Conservation (phyloP, 2,329 filamentous ascomycete genomes). For the Pseudogymnoascus sp. region DNA sequence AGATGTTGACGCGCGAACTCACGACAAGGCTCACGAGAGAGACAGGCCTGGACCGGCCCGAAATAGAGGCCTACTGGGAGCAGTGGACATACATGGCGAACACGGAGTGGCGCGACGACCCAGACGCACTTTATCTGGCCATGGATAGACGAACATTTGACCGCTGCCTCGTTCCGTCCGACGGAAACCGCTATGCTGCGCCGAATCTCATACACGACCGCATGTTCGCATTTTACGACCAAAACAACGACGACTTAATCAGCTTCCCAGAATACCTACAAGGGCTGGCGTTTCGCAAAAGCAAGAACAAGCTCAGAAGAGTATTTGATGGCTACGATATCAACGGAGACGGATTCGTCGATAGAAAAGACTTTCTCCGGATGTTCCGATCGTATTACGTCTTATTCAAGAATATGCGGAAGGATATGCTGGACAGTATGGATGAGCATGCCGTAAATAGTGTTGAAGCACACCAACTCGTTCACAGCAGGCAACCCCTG, state of each 20-base stretch:
- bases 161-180: slow-evolving; percentile 79
- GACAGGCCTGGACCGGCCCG: slow-evolving; percentile 74
- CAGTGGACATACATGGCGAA: slow-evolving; percentile 94
- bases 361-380: slow-evolving; percentile 78
- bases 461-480: slow-evolving; percentile 67
- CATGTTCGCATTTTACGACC: slow-evolving; percentile 95
- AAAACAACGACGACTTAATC: slow-evolving; percentile 80
- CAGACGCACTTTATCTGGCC: slow-evolving; percentile 67
- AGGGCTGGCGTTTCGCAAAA: slow-evolving; percentile 65
- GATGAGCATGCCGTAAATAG: slow-evolving; percentile 73
- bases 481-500: slow-evolving; percentile 67
- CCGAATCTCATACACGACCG: slow-evolving; percentile 92
- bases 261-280: slow-evolving; percentile 87
- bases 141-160: slow-evolving; percentile 94
- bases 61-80: slow-evolving; percentile 90
- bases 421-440: slow-evolving; percentile 70
- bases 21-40: slow-evolving; percentile 63
- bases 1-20: slow-evolving; percentile 58
- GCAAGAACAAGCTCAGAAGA: slow-evolving; percentile 61
- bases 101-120: slow-evolving; percentile 74
- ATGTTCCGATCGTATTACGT: slow-evolving; percentile 92
- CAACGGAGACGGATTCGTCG: slow-evolving; percentile 78
- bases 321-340: slow-evolving; percentile 90
- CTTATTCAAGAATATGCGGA: slow-evolving; percentile 81
- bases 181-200: slow-evolving; percentile 65